Conservation (phyloP, 2,329 filamentous ascomycete genomes). For the Talaromyces rugulosus region DNA sequence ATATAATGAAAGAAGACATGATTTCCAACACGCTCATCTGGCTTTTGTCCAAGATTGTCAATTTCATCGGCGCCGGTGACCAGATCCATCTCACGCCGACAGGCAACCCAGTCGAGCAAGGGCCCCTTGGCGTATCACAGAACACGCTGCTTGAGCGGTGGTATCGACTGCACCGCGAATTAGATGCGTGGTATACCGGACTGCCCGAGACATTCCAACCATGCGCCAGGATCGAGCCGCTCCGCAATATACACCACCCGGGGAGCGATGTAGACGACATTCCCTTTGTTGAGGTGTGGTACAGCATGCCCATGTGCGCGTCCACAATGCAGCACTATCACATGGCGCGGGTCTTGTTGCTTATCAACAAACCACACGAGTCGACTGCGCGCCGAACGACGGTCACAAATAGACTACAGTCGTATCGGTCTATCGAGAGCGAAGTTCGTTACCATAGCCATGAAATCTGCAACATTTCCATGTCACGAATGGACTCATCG, state of each 20-base stretch:
- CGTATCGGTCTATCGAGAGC: constrained; percentile 55
- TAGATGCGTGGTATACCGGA: constrained; percentile 57
- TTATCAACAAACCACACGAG: constrained; percentile 41
- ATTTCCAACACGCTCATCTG: constrained; percentile 62
- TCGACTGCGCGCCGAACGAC: constrained; percentile 47
- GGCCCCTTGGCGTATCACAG: constrained; percentile 33
- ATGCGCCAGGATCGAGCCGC: constrained; percentile 47
- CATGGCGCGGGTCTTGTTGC: constrained; percentile 39
- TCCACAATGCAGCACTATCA: constrained; percentile 53
- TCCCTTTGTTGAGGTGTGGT: constrained; percentile 57
- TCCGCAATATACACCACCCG: constrained; percentile 19
- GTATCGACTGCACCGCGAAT: constrained; percentile 51
- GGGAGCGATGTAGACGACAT: constrained; percentile 21
- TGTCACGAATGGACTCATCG: constrained; percentile 54
- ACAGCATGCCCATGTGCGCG: constrained; percentile 61
- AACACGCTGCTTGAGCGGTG: constrained; percentile 45
- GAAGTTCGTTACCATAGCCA: constrained; percentile 56
- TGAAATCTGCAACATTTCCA: constrained; percentile 59
- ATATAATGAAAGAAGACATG: constrained; percentile 58
- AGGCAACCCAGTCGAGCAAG: constrained; percentile 21
- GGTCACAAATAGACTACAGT: constrained; percentile 51
- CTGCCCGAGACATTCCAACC: constrained; percentile 58
- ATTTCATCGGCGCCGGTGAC: constrained; percentile 59
- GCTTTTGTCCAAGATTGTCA: constrained; percentile 63
- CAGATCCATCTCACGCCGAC: constrained; percentile 34